Base-by-base conservation (phyloP, 2,329 filamentous ascomycete species). In the Fonsecaea nubica region DNA sequence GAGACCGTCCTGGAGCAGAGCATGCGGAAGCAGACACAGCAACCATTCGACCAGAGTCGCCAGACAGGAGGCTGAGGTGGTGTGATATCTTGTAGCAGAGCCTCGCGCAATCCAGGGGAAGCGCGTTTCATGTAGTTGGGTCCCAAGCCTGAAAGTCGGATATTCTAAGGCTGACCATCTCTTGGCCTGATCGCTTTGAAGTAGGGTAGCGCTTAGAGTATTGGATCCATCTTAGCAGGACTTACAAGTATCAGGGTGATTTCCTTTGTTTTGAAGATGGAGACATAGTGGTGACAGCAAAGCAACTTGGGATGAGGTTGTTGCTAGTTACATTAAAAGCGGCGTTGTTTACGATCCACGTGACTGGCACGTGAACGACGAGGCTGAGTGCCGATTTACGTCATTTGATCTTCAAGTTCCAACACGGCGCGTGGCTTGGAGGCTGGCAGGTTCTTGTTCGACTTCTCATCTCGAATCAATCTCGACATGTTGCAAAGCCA, bases 371-470 rank as follows among this genome's bases (percentile, higher is more conserved):
- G 18, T 25, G 45, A 25, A 3, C 1, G 2, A 21, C 45, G 5
- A 50, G 45, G 45, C 45, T 50, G 45, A 50, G 6, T 48, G 58
- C 40, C 38, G 52, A n/a, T 54, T 53, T 32, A 35, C 42, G 45
- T 52, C 58, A 53, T 38, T 36, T 9, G 32, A 53, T 52, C 33
- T 53, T 40, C 45, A 25, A 4, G 45, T 13, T 50, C 13, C 13
- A 13, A 25, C 25, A 25, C 25, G 25, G 25, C 25, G 25, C 25
- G 36, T 38, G 36, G 36, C 36, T 38, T 38, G 36, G 36, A 10
- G 57, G 48, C 25, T 45, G 21, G 57, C 55, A 25, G 35, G 15
- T 58, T 58, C 38, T 45, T 61, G 32, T 40, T 32, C 18, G n/a
- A 40, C 33, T 25, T 2, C 25, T 53, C 48, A 33, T 9, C 32